Percentiles rank a stretch among this genome's conserved stretches.
Conservation (phyloP, 192 early-diverging fungal genomes). For the Chytriomyces sp. region DNA sequence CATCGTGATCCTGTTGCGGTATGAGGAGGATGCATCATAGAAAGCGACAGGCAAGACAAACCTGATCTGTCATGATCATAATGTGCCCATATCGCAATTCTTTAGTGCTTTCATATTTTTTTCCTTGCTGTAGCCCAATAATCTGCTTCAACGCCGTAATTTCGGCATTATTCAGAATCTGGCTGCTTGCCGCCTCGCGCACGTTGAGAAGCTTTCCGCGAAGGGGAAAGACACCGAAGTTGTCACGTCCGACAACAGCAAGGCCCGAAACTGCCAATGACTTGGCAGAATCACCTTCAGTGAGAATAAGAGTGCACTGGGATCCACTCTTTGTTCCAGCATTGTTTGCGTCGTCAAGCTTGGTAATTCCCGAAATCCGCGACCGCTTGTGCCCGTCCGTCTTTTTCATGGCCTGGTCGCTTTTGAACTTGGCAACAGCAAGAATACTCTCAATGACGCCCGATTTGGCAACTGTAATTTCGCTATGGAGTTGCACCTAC, state of each 20-base stretch:
- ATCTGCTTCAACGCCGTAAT: slow-evolving; percentile 89
- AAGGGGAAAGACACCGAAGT: slow-evolving; percentile 93
- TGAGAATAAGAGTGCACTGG: slow-evolving; percentile 93
- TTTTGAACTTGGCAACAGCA: slow-evolving; percentile 68
- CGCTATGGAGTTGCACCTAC: not conserved
- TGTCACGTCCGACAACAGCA: slow-evolving; percentile 83
- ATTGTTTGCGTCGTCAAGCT: slow-evolving; percentile 93
- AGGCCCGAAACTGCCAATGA: slow-evolving; percentile 84
- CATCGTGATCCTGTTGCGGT: slow-evolving; percentile 65
- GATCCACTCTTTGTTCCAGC: slow-evolving; percentile 74
- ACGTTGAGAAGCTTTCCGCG: slow-evolving; percentile 98
- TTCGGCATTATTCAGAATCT: slow-evolving; percentile 82
- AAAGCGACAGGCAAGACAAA: slow-evolving; percentile 13
- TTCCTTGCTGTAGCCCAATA: slow-evolving; percentile 87
- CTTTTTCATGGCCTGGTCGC: slow-evolving; percentile 80
- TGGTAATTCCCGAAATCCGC: slow-evolving; percentile 77
- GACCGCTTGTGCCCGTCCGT: slow-evolving; percentile 75
- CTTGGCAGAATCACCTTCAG: slow-evolving; percentile 97
- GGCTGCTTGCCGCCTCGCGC: slow-evolving; percentile 73
- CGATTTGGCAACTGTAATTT: slow-evolving; percentile 69
- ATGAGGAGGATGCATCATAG: not conserved
- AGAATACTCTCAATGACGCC: slow-evolving; percentile 84
- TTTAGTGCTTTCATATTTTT: slow-evolving; percentile 70
- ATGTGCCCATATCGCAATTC: slow-evolving; percentile 90
- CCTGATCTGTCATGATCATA: slow-evolving; percentile 99